Evolutionary conservation across 2,329 filamentous ascomycete species (phyloP), one percentile per base, ranked within the genome.

Genomic region (Lachnum nothofagi): DNA sequence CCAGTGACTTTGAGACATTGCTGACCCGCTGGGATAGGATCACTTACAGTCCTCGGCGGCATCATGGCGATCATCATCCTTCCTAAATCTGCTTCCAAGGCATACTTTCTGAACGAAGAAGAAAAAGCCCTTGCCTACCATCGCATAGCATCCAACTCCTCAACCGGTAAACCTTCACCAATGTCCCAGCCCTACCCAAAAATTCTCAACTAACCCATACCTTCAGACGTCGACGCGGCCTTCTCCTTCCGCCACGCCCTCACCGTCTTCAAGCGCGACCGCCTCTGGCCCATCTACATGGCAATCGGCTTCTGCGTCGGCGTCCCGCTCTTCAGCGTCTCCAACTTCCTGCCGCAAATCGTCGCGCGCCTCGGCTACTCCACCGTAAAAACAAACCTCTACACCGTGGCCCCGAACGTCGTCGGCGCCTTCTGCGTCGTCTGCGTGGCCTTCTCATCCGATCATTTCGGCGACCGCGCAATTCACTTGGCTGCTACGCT

Each of bases 401-500:
- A 86, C 67, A 90, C 86, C 0, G 85, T 90, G 0, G 86, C 86
- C 0, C 86, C 86, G 1, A 90, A 90, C 60, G 75, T 87, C 35
- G 80, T 79, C 0, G 86, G 86, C 87, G 73, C 71, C 6, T 27
- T 42, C 8, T 29, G 14, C n/a, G 23, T 89, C 5, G 71, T 90
- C 0, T 67, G 88, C 8, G 71, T 90, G 1, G 85, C 84, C 0
- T 89, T 88, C 57, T 67, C 75, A 6, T 86, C 81, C 3, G 86
- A 90, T 60, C 74, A 72, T 27, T 46, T 34, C 27, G 39, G 40
- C 5, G 39, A 47, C n/a, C 42, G 51, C 3, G 49, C 85, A 83
- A 0, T 88, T 88, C 63, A 82, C 89, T 56, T 79, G 79, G 1
- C 69, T 85, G 34, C 40, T 0, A 85, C 83, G 0, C 88, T 88